These are phyloP conservation scores for Sphaerostilbella broomeana DNA, from an alignment of 2,329 filamentous ascomycete genomes.

Conservation along the genomic window DNA sequence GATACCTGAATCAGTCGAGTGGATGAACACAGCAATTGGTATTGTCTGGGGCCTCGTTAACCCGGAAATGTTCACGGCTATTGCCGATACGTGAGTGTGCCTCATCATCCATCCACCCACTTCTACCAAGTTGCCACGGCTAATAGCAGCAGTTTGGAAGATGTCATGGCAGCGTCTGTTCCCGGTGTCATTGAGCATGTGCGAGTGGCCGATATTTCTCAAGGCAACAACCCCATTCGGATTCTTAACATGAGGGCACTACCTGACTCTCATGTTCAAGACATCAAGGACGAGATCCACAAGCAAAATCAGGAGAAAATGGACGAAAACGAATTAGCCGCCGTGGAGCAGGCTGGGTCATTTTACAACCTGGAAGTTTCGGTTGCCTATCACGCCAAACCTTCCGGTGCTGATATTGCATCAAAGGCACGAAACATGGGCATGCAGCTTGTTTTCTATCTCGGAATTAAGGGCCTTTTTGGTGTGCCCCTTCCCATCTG, in stretches of 20 bases:
- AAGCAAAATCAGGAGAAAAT: constrained; percentile 73
- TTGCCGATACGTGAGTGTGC: constrained; percentile 68
- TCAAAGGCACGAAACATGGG: constrained; percentile 93
- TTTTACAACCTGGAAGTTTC: constrained; percentile 91
- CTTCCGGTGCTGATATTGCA: constrained; percentile 60
- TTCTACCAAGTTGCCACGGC: accelerated
- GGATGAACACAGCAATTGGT: constrained; percentile 85
- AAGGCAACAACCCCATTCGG: constrained; percentile 83
- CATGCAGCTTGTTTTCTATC: constrained; percentile 91
- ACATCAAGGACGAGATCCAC: constrained; percentile 75
- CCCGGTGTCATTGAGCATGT: constrained; percentile 90
- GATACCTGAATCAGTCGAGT: constrained; percentile 87
- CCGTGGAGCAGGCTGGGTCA: constrained; percentile 82
- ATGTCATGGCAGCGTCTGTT: constrained; percentile 94
- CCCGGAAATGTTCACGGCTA: constrained; percentile 85
- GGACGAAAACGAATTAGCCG: constrained; percentile 79
- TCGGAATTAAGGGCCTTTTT: constrained; percentile 83
- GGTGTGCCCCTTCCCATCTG: constrained; percentile 82
- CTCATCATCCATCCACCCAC: not conserved
- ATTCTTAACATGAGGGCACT: constrained; percentile 82
- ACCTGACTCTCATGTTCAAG: constrained; percentile 68
- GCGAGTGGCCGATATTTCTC: constrained; percentile 88
- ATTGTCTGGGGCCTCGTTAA: constrained; percentile 89
- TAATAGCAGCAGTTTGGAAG: constrained; percentile 38
- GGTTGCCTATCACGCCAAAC: constrained; percentile 84